Percentiles rank a stretch among this genome's conserved stretches.
Evolutionary conservation across 768 basidiomycete genomes (phyloP).

Genomic region (Trametes villosa): DNA sequence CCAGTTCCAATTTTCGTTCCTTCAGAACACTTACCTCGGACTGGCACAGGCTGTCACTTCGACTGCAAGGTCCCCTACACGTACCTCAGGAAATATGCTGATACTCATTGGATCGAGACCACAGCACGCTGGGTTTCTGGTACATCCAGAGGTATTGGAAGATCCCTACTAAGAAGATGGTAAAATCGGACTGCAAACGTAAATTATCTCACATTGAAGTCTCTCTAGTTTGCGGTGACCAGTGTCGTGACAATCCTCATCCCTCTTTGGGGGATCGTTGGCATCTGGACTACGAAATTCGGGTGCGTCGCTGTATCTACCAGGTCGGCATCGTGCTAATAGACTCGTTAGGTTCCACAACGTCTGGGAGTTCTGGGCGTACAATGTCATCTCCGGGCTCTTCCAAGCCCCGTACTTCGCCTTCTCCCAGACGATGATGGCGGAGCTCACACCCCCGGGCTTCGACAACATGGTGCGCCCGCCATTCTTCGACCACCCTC

Average conservation of each 20-base stretch:
- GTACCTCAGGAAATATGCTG: too few relatives aligned
- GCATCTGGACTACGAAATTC: slow-evolving; percentile 76
- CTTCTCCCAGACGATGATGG: slow-evolving; percentile 87
- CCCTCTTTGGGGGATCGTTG: slow-evolving; percentile 86
- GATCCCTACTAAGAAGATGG: slow-evolving; percentile 83
- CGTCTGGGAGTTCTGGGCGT: slow-evolving; percentile 88
- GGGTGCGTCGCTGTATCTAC: slow-evolving; percentile 51
- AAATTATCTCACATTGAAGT: too few relatives aligned
- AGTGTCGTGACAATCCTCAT: slow-evolving; percentile 78
- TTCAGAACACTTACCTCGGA: slow-evolving; percentile 80
- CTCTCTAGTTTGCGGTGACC: slow-evolving; percentile 67
- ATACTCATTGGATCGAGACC: not conserved
- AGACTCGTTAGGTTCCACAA: slow-evolving; percentile 63
- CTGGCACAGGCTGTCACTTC: slow-evolving; percentile 77
- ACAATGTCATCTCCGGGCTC: slow-evolving; percentile 78
- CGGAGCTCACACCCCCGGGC: slow-evolving; percentile 84
- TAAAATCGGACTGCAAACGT: slow-evolving; percentile 24
- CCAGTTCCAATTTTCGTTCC: slow-evolving; percentile 80
- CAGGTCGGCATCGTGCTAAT: too few relatives aligned
- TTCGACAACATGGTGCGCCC: slow-evolving; percentile 75
- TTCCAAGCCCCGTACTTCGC: slow-evolving; percentile 91
- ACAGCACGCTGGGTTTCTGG: slow-evolving; percentile 78
- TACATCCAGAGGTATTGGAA: slow-evolving; percentile 82
- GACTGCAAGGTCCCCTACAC: slow-evolving; percentile 41
- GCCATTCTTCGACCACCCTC: slow-evolving; percentile 37